phyloP scores from a whole-genome alignment of 2,329 filamentous ascomycete species.

The Lasiodiplodia sp. region DNA sequence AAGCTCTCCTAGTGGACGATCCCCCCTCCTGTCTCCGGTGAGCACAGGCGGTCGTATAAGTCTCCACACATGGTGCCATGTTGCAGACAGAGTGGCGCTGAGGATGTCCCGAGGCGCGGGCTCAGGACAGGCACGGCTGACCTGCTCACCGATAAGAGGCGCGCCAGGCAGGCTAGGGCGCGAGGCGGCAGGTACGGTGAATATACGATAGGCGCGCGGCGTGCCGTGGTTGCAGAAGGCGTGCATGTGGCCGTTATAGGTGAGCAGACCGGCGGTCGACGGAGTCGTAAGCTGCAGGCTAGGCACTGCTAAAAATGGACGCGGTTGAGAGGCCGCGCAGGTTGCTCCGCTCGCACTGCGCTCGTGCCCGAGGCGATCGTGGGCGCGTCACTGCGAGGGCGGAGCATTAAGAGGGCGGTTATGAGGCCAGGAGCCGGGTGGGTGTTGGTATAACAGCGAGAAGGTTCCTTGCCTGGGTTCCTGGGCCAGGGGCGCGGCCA shows the following conservation, averaged over 20 bases:
- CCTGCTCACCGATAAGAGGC: not conserved
- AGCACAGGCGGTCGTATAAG: not conserved
- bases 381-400: slow-evolving; percentile 4
- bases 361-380: not conserved
- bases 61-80: slow-evolving; percentile 15
- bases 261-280: not conserved
- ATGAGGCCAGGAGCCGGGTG: not conserved
- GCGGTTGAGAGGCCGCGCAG: slow-evolving; percentile 16
- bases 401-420: not conserved
- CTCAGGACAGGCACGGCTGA: slow-evolving; percentile 1
- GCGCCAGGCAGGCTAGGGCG: slow-evolving; percentile 1
- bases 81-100: not conserved
- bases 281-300: slow-evolving; percentile 15
- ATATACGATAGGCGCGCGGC: not conserved
- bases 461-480: slow-evolving; percentile 4
- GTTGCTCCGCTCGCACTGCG: not conserved
- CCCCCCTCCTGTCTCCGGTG: not conserved
- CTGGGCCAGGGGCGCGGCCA: slow-evolving; percentile 18
- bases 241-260: not conserved
- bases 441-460: not conserved
- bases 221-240: slow-evolving; percentile 18
- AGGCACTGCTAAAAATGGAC: slow-evolving; percentile 6
- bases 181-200: not conserved
- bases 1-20: slow-evolving; percentile 21
- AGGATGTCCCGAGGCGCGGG: not conserved